A percentile compares a stretch with the other conserved stretches of the same genome.
These are phyloP conservation scores for Sarocladium strictum DNA, from an alignment of 2,329 filamentous ascomycete species.

Conservation along the genomic window DNA sequence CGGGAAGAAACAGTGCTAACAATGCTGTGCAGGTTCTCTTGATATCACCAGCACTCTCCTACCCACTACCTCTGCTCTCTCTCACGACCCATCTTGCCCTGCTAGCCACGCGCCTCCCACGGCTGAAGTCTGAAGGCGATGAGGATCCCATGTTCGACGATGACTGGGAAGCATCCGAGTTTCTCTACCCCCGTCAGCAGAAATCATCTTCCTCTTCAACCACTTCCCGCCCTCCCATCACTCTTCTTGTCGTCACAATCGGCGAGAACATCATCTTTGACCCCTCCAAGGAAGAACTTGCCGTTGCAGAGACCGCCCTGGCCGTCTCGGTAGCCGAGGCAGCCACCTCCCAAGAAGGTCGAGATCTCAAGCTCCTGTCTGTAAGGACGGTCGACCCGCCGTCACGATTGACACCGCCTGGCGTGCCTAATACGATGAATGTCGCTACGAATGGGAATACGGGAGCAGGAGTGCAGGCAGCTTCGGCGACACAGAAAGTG, in stretches of 20 bases:
- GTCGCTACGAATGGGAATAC: slow-evolving; percentile 33
- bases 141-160: slow-evolving; percentile 98
- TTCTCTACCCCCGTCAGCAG: slow-evolving; percentile 59
- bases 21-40: slow-evolving; percentile 65
- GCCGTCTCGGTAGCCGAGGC: slow-evolving; percentile 70
- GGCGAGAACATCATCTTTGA: slow-evolving; percentile 91
- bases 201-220: slow-evolving; percentile 19
- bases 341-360: slow-evolving; percentile 38
- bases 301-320: slow-evolving; percentile 83
- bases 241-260: slow-evolving; percentile 81
- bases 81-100: slow-evolving; percentile 92
- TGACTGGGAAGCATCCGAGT: slow-evolving; percentile 83
- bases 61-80: slow-evolving; percentile 86
- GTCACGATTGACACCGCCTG: slow-evolving; percentile 65
- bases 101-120: slow-evolving; percentile 76
- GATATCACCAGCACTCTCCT: slow-evolving; percentile 87
- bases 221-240: slow-evolving; percentile 67
- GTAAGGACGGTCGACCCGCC: slow-evolving; percentile 71
- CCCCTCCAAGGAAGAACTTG: slow-evolving; percentile 82
- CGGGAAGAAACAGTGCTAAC: not conserved
- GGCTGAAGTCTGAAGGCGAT: slow-evolving; percentile 80
- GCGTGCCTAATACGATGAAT: slow-evolving; percentile 59
- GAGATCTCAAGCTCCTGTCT: slow-evolving; percentile 55
- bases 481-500: slow-evolving; percentile 31
- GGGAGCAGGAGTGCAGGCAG: slow-evolving; percentile 17